phyloP scores from a whole-genome alignment of 768 basidiomycete species.

The Saitozyma sp. region DNA sequence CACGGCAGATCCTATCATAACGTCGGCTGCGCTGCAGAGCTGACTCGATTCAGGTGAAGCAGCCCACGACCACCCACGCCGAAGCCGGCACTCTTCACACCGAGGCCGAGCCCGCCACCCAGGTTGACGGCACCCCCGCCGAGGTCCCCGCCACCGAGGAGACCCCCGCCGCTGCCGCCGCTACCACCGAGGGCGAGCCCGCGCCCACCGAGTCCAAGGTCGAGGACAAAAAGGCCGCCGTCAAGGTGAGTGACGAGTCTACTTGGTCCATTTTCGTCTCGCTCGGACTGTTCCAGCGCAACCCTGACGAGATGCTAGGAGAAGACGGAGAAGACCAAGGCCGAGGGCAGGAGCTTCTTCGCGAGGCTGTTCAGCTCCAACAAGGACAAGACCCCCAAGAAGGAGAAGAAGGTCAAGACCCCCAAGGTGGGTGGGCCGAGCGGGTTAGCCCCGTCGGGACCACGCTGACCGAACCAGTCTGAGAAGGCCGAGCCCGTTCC shows the following conservation, averaged over 20 bases:
- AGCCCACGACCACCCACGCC: conserved; percentile 44
- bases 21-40: background rate
- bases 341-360: conserved; percentile 66
- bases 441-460: background rate
- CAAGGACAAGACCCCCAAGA: conserved; percentile 52
- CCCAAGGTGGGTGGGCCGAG: conserved; percentile 52
- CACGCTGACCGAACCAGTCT: conserved; percentile 24
- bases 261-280: conserved; percentile 18
- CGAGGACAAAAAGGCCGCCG: conserved; percentile 40
- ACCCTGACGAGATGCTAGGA: conserved; percentile 20
- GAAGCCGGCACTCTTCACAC: conserved; percentile 44
- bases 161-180: conserved; percentile 28
- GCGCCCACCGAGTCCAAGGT: conserved; percentile 22
- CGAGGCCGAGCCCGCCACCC: conserved; percentile 37
- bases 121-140: conserved; percentile 41
- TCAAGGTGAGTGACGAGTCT: conserved; percentile 26
- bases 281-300: background rate
- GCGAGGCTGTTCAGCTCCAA: conserved; percentile 71
- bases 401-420: conserved; percentile 64
- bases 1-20: background rate
- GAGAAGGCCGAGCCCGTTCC: conserved; percentile 45
- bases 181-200: conserved; percentile 55
- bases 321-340: conserved; percentile 58
- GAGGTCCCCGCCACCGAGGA: conserved; percentile 43
- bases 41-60: conserved; percentile 21